These are phyloP conservation scores for Lasiodiplodia hormozganensis DNA, from an alignment of 2,329 filamentous ascomycete species.

Conservation along the genomic window DNA sequence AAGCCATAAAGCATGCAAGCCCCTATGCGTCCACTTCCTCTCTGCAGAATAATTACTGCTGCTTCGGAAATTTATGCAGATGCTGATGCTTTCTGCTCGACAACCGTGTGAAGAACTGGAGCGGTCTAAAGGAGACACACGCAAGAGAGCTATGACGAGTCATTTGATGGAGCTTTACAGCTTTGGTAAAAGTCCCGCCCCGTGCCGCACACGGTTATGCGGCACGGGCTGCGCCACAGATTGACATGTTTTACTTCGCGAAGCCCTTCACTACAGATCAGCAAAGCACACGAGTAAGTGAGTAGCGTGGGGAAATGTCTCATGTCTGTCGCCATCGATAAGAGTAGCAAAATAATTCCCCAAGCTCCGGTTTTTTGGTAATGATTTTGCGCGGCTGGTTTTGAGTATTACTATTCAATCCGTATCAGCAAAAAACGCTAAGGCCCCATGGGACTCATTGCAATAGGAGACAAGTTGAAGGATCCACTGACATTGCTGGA, in stretches of 20 bases:
- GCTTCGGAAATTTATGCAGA: background rate
- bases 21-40: background rate
- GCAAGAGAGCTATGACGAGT: background rate
- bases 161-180: background rate
- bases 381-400: background rate
- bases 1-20: background rate
- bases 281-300: conserved; percentile 1
- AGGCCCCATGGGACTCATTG: background rate
- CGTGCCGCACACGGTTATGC: background rate
- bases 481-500: background rate
- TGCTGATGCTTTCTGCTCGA: background rate
- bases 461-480: background rate
- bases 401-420: background rate
- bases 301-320: background rate
- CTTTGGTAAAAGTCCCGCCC: background rate
- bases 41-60: background rate
- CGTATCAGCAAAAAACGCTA: background rate
- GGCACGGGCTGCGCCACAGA: conserved; percentile 13
- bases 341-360: background rate
- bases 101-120: background rate
- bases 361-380: background rate
- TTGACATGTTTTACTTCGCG: background rate
- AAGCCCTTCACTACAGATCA: background rate
- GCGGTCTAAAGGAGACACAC: background rate
- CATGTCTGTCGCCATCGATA: background rate